These are phyloP conservation scores for Houttuynia cordata DNA, from an alignment of 164 flowering plant genomes.

Conservation along the genomic window DNA sequence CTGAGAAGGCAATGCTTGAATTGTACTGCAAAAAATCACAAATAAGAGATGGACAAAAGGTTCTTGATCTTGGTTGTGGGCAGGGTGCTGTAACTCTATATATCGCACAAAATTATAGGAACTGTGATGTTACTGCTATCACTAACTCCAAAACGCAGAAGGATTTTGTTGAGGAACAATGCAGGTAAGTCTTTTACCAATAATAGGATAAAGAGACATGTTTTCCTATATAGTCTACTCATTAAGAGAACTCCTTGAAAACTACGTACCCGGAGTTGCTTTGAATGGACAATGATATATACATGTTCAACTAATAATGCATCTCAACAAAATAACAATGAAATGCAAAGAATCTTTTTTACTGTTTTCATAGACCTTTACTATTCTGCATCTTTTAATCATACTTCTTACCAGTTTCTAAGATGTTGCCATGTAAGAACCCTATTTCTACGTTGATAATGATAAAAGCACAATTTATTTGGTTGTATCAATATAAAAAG, in stretches of 20 bases:
- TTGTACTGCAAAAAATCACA: constrained; percentile 8
- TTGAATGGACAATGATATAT: no score
- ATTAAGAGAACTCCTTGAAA: no score
- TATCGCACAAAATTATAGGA: constrained; percentile 4
- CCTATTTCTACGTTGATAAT: neutral
- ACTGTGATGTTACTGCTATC: neutral
- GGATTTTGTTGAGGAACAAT: neutral
- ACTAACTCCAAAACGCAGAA: neutral
- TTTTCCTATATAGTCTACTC: neutral
- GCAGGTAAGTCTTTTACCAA: neutral
- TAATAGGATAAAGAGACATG: no score
- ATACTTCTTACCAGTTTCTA: neutral
- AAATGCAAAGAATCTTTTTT: no score
- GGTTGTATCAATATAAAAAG: no score
- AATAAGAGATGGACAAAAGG: constrained; percentile 5
- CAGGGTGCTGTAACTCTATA: constrained; percentile 6
- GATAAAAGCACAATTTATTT: no score
- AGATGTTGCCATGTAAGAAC: neutral
- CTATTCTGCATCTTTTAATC: neutral
- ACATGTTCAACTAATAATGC: no score
- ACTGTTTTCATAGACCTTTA: neutral
- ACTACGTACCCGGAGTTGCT: no score
- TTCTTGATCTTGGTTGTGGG: constrained; percentile 9
- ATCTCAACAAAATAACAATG: neutral
- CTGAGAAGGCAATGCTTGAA: constrained; percentile 11